These are phyloP conservation scores for Achaetomiella virescens DNA, from an alignment of 495 filamentous ascomycete genomes.

Conservation along the genomic window DNA sequence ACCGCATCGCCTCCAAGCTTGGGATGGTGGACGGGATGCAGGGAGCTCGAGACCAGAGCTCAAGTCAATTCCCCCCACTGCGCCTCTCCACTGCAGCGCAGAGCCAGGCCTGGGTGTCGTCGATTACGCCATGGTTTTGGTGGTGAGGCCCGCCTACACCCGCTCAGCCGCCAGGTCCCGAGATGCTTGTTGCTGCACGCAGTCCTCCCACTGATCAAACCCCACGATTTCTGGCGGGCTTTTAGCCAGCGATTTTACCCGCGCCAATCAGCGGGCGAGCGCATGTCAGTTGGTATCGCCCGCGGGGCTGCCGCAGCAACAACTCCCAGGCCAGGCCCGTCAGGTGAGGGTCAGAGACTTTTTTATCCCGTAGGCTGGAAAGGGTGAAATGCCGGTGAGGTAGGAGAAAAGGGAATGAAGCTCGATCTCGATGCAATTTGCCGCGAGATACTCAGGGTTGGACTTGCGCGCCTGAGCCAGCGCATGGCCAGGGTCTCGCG, in stretches of 20 bases:
- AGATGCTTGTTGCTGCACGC: not conserved
- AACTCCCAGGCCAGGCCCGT: constrained; percentile 10
- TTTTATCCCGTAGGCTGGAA: constrained; percentile 3
- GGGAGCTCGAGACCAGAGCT: constrained; percentile 7
- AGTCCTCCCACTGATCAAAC: constrained; percentile 12
- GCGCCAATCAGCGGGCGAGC: constrained; percentile 27
- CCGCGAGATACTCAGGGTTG: constrained; percentile 10
- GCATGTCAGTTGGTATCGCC: constrained; percentile 23
- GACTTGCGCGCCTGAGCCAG: constrained; percentile 7
- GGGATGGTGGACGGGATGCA: constrained; percentile 8
- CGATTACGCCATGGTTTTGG: constrained; percentile 29
- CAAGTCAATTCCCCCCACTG: not conserved
- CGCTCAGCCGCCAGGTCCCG: constrained; percentile 1
- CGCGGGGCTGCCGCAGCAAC: not conserved
- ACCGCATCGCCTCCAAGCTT: constrained; percentile 8
- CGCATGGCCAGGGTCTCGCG: not conserved
- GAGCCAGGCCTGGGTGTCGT: not conserved
- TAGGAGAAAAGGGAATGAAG: not conserved
- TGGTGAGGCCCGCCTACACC: constrained; percentile 5
- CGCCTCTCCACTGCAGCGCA: not conserved
- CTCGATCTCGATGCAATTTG: not conserved
- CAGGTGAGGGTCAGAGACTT: constrained; percentile 33
- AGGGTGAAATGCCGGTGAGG: constrained; percentile 1
- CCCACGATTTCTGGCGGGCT: constrained; percentile 12
- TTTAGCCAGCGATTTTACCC: constrained; percentile 34